These are phyloP conservation scores for Naganishia vaughanmartiniae DNA, from an alignment of 768 basidiomycete species.

Conservation along the genomic window DNA sequence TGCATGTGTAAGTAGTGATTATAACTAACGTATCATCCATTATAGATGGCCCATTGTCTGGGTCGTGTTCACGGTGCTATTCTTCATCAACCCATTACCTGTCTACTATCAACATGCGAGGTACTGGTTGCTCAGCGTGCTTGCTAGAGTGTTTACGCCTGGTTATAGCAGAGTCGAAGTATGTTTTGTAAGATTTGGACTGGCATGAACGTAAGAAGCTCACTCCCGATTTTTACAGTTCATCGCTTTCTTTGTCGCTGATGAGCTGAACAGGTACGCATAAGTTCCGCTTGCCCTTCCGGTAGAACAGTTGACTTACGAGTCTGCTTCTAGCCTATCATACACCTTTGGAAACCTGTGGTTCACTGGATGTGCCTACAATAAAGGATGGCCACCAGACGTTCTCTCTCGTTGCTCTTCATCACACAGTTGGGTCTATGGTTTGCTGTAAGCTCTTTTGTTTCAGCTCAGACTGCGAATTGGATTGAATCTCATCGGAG, in stretches of 20 bases:
- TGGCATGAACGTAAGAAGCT: constrained; percentile 3
- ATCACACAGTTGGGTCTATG: constrained; percentile 29
- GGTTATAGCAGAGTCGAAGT: constrained; percentile 76
- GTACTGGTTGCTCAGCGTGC: constrained; percentile 73
- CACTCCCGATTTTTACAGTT: constrained; percentile 38
- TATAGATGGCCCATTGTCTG: constrained; percentile 59
- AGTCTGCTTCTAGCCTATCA: constrained; percentile 57
- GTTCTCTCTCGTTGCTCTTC: constrained; percentile 26
- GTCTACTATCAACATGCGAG: constrained; percentile 64
- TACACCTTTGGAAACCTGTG: constrained; percentile 73
- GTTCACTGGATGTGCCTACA: constrained; percentile 72
- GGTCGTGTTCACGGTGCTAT: constrained; percentile 62
- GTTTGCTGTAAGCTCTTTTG: constrained; percentile 24
- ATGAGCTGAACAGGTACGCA: constrained; percentile 43
- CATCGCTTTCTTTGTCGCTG: constrained; percentile 56
- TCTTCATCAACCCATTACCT: constrained; percentile 75
- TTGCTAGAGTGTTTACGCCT: constrained; percentile 65
- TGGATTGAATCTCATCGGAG: constrained; percentile 33
- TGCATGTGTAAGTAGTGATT: neutral
- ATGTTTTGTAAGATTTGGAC: constrained; percentile 32
- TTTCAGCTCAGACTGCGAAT: neutral
- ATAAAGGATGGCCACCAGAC: constrained; percentile 55
- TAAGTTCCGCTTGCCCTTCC: constrained; percentile 50
- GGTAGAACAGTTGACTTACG: constrained; percentile 8
- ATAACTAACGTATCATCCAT: neutral